phyloP scores from a whole-genome alignment of 148 eudicot genomes.

The Vaccinium vitisidaea region DNA sequence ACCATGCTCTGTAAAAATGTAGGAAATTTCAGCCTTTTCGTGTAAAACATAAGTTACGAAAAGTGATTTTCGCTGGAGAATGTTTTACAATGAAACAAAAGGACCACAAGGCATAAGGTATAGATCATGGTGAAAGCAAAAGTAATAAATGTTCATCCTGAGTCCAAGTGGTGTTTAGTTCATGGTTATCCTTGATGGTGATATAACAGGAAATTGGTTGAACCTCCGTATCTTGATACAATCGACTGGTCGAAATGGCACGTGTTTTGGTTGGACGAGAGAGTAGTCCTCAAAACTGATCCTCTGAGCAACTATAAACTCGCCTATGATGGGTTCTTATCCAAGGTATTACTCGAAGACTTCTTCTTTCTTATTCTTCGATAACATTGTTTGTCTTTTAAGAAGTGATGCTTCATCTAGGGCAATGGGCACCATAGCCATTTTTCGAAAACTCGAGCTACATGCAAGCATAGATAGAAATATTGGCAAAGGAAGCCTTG shows the following conservation, averaged over 20 bases:
- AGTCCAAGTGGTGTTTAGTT: background rate
- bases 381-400: background rate
- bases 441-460: background rate
- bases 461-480: background rate
- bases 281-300: constrained; percentile 79
- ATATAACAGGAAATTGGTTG: constrained; percentile 61
- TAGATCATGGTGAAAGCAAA: background rate
- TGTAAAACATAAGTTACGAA: background rate
- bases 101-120: background rate
- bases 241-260: constrained; percentile 96
- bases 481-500: background rate
- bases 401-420: background rate
- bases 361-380: background rate
- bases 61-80: background rate
- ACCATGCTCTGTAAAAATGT: background rate
- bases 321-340: constrained; percentile 65
- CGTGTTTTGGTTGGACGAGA: constrained; percentile 90
- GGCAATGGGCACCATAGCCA: background rate
- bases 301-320: constrained; percentile 70
- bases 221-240: constrained; percentile 59
- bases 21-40: background rate
- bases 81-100: background rate
- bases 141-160: background rate
- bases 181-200: background rate
- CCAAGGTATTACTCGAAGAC: constrained; percentile 53